These are phyloP conservation scores for Pulveroboletus sp. DNA, from an alignment of 768 basidiomycete genomes.

Conservation along the genomic window DNA sequence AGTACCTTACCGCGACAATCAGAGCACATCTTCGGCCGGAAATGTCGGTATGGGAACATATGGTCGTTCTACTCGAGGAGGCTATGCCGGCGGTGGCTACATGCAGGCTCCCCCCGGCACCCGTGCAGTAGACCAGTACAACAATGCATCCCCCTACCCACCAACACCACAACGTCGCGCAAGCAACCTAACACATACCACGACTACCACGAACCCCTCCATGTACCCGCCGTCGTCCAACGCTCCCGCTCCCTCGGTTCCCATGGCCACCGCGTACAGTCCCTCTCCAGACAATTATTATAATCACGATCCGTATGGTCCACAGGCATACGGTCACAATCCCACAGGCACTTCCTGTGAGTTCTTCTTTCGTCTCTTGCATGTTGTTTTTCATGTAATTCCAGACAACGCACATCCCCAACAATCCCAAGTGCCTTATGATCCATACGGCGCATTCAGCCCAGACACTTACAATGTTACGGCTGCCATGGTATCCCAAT, in stretches of 20 bases:
- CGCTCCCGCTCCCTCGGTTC: constrained; percentile 16
- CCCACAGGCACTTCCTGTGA: constrained; percentile 54
- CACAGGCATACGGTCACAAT: constrained; percentile 49
- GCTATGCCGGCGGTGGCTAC: constrained; percentile 57
- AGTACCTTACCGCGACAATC: constrained; percentile 32
- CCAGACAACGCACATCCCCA: constrained; percentile 56
- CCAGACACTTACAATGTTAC: constrained; percentile 40
- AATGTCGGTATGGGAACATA: constrained; percentile 26
- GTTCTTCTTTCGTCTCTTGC: constrained; percentile 17
- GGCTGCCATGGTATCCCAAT: constrained; percentile 14
- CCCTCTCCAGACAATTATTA: constrained; percentile 19
- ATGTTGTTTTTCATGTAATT: constrained; percentile 3
- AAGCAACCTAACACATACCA: constrained; percentile 38
- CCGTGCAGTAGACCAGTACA: constrained; percentile 76
- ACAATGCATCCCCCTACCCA: constrained; percentile 47
- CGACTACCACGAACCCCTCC: constrained; percentile 41
- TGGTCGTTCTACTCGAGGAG: constrained; percentile 31
- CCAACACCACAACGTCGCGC: constrained; percentile 40
- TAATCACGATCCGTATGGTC: constrained; percentile 27
- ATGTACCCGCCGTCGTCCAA: constrained; percentile 32
- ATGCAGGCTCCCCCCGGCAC: constrained; percentile 60
- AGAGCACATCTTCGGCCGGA: constrained; percentile 21
- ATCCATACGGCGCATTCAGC: constrained; percentile 45
- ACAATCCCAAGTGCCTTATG: constrained; percentile 50
- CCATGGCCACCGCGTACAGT: constrained; percentile 18